A percentile compares a stretch with the other conserved stretches of the same genome.
These are phyloP conservation scores for Mallotus nudiflorus DNA, from an alignment of 345 rosid species.

Conservation along the genomic window DNA sequence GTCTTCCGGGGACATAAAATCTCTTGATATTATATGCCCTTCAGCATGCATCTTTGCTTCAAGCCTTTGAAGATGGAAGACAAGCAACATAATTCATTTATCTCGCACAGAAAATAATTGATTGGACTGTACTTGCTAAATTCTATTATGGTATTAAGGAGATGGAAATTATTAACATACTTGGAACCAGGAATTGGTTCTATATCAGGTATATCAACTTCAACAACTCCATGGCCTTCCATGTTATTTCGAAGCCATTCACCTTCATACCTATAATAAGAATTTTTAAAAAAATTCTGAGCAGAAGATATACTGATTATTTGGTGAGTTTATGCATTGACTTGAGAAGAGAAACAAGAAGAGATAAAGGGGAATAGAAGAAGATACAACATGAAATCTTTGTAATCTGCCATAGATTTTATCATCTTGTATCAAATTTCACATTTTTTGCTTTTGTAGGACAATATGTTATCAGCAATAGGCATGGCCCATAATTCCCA, in stretches of 20 bases:
- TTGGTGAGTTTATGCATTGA: too few relatives aligned
- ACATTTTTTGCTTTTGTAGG: too few relatives aligned
- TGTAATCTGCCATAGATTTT: too few relatives aligned
- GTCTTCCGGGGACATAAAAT: constrained; percentile 86
- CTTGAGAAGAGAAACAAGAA: too few relatives aligned
- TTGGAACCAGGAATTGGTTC: constrained; percentile 93
- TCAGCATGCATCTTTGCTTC: constrained; percentile 92
- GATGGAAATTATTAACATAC: constrained; percentile 43
- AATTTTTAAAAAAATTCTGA: too few relatives aligned
- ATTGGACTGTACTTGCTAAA: neutral
- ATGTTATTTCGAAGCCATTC: constrained; percentile 87
- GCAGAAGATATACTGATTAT: too few relatives aligned
- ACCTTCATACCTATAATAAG: constrained; percentile 76
- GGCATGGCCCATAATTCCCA: too few relatives aligned
- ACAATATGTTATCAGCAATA: too few relatives aligned
- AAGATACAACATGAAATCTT: too few relatives aligned
- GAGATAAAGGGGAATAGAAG: too few relatives aligned
- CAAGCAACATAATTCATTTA: constrained; percentile 16
- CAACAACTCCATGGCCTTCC: constrained; percentile 92
- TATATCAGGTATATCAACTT: constrained; percentile 86
- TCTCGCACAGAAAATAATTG: neutral
- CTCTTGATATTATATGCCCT: constrained; percentile 72
- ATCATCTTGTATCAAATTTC: too few relatives aligned
- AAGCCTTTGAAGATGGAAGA: constrained; percentile 51
- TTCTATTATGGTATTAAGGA: constrained; percentile 1